Percentiles rank a stretch among this genome's conserved stretches.
Conservation (phyloP, 176 grass and related monocot species). For the Avena eriantha region DNA sequence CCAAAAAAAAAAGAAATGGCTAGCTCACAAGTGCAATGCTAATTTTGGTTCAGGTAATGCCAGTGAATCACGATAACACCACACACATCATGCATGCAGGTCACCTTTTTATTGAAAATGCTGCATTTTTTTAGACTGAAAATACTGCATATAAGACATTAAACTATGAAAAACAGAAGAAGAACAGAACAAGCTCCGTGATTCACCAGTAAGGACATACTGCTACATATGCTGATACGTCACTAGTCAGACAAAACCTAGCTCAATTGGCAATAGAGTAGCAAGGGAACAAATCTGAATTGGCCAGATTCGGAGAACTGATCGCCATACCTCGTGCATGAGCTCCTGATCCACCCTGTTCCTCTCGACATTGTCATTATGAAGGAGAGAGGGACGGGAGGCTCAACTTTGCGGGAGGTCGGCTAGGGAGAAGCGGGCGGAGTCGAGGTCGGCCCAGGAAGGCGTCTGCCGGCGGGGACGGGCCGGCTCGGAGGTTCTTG, state of each 20-base stretch:
- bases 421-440: too few species aligned
- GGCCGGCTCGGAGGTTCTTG: too few species aligned
- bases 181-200: neutral
- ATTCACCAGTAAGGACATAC: neutral
- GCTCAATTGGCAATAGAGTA: neutral
- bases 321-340: constrained; percentile 29
- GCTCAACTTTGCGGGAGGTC: too few species aligned
- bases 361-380: neutral
- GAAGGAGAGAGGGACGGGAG: too few species aligned
- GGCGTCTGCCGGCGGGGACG: too few species aligned
- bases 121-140: too few species aligned
- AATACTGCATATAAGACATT: neutral
- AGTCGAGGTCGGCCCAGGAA: too few species aligned
- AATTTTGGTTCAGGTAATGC: neutral
- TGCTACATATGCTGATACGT: neutral
- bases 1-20: constrained; percentile 1
- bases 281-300: neutral
- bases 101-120: neutral
- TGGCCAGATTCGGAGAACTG: neutral
- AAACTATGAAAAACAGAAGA: neutral
- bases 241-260: constrained; percentile 29
- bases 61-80: neutral
- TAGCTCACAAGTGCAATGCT: neutral
- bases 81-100: neutral
- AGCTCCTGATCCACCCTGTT: constrained; percentile 22